Base-by-base conservation (phyloP, 2,329 filamentous ascomycete genomes). In the Penicillium decumbens region DNA sequence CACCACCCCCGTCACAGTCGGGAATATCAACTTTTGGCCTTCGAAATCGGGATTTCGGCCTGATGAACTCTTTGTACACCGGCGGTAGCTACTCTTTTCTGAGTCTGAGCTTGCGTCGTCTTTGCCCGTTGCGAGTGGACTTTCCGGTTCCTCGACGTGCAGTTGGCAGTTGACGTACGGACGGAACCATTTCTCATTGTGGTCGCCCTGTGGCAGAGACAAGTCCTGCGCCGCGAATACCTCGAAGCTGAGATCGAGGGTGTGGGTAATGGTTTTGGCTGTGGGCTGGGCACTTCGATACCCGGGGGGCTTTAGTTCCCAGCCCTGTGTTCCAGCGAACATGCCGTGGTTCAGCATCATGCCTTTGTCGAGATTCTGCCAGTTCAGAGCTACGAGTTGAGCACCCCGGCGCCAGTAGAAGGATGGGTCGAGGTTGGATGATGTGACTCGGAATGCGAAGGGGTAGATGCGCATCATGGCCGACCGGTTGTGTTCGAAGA, bases 311-410 rank as follows among this genome's bases (percentile, higher is more conserved):
- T 96, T 96, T 53, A 93, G 77, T 2, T 91, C 82, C 88, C 89
- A 96, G 35, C 92, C 91, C 37, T 81, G 75, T 43, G 88, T 86
- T 8, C 83, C 87, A 1, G 83, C 80, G 69, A 95, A 95, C 89
- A 95, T 93, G 59, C 83, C 91, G 64, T 93, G 85, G 65, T 96
- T 96, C 12, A 95, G 79, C 92, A 96, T 96, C 85, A 95, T 95
- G 28, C 89, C 90, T 59, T 89, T 86, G 63, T 96, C 90, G 69
- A 87, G 84, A 53, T 84, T 85, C 70, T 97, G 91, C 89, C 91
- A 97, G 72, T 96, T 96, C 53, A 97, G 75, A 0, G 91, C 91
- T 1, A 95, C 89, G 59, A 96, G 85, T 69, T 96, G 91, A 3
- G 95, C 85, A 12, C 91, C 91, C 56, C 88, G 85, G 28, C 89